phyloP scores from a whole-genome alignment of 306 rosid species.

The Cicer bijugum region DNA sequence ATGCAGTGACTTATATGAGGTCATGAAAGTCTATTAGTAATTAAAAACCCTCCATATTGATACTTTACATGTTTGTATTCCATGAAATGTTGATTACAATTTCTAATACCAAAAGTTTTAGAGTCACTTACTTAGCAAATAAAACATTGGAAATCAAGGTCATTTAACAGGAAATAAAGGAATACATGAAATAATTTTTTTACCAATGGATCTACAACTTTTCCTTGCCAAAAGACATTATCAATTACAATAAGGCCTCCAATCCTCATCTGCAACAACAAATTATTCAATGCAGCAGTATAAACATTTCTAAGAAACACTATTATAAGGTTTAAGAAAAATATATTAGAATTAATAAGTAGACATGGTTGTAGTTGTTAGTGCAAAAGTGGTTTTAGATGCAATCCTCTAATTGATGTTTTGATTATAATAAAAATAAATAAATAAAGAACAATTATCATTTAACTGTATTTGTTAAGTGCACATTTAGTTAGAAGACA shows the following conservation, averaged over 20 bases:
- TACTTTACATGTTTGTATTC: conserved; percentile 75
- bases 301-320: conserved; percentile 26
- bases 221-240: conserved; percentile 89
- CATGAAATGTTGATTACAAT: conserved; percentile 60
- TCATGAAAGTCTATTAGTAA: too few relatives aligned
- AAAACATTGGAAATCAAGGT: conserved; percentile 35
- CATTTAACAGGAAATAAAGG: conserved; percentile 28
- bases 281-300: conserved; percentile 18
- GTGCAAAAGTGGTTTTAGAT: too few relatives aligned
- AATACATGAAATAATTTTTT: conserved; percentile 28
- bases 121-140: conserved; percentile 68
- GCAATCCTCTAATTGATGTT: too few relatives aligned
- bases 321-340: neutral
- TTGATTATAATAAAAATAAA: too few relatives aligned
- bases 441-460: too few relatives aligned
- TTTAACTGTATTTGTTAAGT: too few relatives aligned
- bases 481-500: too few relatives aligned
- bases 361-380: neutral
- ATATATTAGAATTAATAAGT: neutral
- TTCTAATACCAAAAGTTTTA: conserved; percentile 74
- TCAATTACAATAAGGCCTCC: conserved; percentile 85
- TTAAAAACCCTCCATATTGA: conserved; percentile 66
- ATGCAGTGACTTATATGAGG: neutral
- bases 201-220: conserved; percentile 77
- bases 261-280: conserved; percentile 67